phyloP scores from a whole-genome alignment of 257 asterid species.

The Solanum commersonii region DNA sequence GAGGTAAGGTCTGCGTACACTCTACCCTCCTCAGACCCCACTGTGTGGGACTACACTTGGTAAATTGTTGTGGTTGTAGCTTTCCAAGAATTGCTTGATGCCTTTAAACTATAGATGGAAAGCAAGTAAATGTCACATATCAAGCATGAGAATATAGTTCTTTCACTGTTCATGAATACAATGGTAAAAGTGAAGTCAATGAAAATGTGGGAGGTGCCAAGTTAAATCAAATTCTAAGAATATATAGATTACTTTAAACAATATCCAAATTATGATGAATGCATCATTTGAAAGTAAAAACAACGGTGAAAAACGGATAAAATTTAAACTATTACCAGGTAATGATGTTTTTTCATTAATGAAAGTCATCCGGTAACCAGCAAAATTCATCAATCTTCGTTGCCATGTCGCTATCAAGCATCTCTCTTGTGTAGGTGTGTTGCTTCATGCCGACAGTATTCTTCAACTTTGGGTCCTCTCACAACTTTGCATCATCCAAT shows the following conservation, averaged over 20 bases:
- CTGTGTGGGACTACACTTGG: not conserved
- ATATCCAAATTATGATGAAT: slow-evolving; percentile 1
- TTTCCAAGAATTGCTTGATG: not conserved
- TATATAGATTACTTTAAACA: not conserved
- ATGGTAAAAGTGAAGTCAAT: not conserved
- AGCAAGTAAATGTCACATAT: not conserved
- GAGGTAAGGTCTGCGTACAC: not conserved
- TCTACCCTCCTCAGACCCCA: not conserved
- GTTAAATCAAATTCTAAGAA: not conserved
- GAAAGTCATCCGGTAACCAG: slow-evolving; percentile 12
- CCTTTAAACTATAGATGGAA: not conserved
- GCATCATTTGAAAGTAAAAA: slow-evolving; percentile 8
- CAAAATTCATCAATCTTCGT: slow-evolving; percentile 22
- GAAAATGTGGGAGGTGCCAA: not conserved
- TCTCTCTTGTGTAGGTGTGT: slow-evolving; percentile 26
- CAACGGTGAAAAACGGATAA: not conserved
- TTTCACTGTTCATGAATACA: not conserved
- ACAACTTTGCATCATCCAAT: slow-evolving; percentile 31
- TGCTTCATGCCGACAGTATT: slow-evolving; percentile 41
- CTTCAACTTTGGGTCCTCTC: slow-evolving; percentile 40
- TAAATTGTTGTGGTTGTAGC: not conserved
- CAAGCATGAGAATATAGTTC: not conserved
- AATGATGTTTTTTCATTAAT: slow-evolving; percentile 14
- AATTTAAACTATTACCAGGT: slow-evolving; percentile 11
- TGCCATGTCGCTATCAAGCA: slow-evolving; percentile 43